Evolutionary conservation across 2,329 filamentous ascomycete species (phyloP), one percentile per base, ranked within the genome.

Genomic region (Akanthomyces dipterigenus): DNA sequence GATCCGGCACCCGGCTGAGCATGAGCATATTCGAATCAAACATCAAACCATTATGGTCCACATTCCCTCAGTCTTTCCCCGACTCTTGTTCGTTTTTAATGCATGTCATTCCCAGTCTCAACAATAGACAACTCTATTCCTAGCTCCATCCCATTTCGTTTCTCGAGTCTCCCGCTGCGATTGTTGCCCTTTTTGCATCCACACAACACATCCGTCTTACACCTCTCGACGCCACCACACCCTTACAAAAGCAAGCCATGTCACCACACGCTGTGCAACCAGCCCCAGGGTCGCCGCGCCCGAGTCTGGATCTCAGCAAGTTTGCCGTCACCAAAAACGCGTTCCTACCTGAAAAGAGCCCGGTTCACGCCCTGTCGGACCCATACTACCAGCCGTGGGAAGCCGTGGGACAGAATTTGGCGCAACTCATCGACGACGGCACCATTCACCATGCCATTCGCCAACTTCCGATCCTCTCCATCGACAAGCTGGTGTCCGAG

Each of bases 371-470:
- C 20, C 79, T 96, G 4, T 80, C 87, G 0, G 82, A 91, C 66
- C 68, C 82, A 0, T 95, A 93, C 75, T 96, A 96, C 68, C 77
- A 83, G 46, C 85, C 87, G 34, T 96, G 92, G 93, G 92, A 96
- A 71, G 74, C 81, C 0, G 74, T 95, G 2, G 81, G 87, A 2
- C 78, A 81, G 20, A 85, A 89, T 58, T 77, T 96, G 5, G 87
- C 93, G 36, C 74, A 77, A 0, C 75, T 92, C 8, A 80, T 96
- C 31, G 76, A 88, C 26, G 82, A 81, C 62, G 83, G 82, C 65
- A 80, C 84, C 42, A 77, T 96, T 38, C 83, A 89, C 45, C 73
- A 79, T 0, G 79, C 83, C 5, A 81, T 95, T 12, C 80, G 88
- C 49, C 70, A 76, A 4, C 76, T 96, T n/a, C 88, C 89, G 0